These are phyloP conservation scores for Coprinellus micaceus DNA, from an alignment of 768 basidiomycete genomes.

Conservation along the genomic window DNA sequence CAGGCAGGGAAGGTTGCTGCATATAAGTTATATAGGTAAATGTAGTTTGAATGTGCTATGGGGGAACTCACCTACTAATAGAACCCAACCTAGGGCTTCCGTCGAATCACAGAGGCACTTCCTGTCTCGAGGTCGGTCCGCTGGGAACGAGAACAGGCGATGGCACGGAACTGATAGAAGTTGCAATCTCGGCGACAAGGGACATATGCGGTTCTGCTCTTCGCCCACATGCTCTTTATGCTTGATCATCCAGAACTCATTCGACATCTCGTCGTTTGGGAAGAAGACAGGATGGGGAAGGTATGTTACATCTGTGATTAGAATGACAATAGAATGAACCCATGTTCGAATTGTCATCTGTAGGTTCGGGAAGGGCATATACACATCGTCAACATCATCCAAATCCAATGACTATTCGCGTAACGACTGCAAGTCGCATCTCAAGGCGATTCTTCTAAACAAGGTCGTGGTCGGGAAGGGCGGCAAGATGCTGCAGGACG, in stretches of 20 bases:
- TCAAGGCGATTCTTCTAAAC: conserved; percentile 69
- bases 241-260: conserved; percentile 60
- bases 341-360: too few species aligned
- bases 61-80: too few species aligned
- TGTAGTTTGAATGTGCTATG: too few species aligned
- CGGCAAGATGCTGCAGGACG: conserved; percentile 60
- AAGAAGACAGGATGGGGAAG: conserved; percentile 75
- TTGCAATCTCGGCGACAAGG: conserved; percentile 63
- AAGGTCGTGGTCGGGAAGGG: conserved; percentile 72
- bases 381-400: conserved; percentile 76
- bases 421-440: conserved; percentile 49
- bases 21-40: conserved; percentile 65
- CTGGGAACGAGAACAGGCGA: conserved; percentile 70
- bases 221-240: conserved; percentile 59
- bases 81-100: conserved; percentile 31
- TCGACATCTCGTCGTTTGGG: conserved; percentile 57
- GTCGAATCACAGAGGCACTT: conserved; percentile 65
- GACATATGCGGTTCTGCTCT: conserved; percentile 52
- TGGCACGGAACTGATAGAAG: conserved; percentile 72
- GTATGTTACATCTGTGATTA: too few species aligned
- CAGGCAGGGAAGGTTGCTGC: conserved; percentile 45
- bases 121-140: conserved; percentile 44
- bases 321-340: too few species aligned
- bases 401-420: conserved; percentile 74
- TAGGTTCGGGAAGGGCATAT: conserved; percentile 69